phyloP scores from a whole-genome alignment of 441 rosid species.

The Gossypium davidsonii region DNA sequence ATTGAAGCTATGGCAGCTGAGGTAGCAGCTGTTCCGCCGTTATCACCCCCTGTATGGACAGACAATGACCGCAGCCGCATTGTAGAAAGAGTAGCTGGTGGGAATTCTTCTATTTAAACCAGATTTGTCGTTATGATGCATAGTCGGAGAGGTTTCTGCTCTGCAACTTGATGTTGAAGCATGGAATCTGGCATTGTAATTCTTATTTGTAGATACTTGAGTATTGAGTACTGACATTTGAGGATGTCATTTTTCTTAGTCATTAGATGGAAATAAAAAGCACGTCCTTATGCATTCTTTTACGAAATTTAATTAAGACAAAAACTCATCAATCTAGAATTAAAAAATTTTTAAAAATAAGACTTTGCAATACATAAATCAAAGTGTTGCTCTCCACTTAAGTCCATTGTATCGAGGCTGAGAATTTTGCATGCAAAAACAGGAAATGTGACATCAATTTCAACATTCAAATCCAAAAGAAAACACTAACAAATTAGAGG shows the following conservation, averaged over 20 bases:
- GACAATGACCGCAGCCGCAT: conserved; percentile 17
- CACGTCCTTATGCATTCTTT: too few species aligned
- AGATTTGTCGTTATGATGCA: not conserved
- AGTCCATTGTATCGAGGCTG: too few species aligned
- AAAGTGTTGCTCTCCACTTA: too few species aligned
- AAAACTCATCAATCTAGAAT: too few species aligned
- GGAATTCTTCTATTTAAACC: conserved; percentile 12
- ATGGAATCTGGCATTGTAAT: not conserved
- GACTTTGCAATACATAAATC: too few species aligned
- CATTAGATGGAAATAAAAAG: not conserved
- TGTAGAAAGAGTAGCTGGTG: conserved; percentile 14
- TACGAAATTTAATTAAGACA: too few species aligned
- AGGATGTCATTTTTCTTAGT: not conserved
- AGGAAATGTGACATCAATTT: too few species aligned
- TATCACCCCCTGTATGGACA: conserved; percentile 41
- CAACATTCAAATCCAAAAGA: too few species aligned
- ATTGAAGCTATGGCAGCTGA: conserved; percentile 23
- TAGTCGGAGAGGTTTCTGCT: not conserved
- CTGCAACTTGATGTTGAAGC: not conserved
- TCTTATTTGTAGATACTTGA: not conserved
- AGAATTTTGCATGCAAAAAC: too few species aligned
- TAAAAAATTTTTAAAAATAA: too few species aligned
- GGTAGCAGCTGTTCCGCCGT: conserved; percentile 46
- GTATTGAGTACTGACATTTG: not conserved
- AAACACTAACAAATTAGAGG: too few species aligned